Percentiles rank a stretch among this genome's conserved stretches.
phyloP scores from a whole-genome alignment of 805 yeast species.

The Yamadazyma ubonensis region DNA sequence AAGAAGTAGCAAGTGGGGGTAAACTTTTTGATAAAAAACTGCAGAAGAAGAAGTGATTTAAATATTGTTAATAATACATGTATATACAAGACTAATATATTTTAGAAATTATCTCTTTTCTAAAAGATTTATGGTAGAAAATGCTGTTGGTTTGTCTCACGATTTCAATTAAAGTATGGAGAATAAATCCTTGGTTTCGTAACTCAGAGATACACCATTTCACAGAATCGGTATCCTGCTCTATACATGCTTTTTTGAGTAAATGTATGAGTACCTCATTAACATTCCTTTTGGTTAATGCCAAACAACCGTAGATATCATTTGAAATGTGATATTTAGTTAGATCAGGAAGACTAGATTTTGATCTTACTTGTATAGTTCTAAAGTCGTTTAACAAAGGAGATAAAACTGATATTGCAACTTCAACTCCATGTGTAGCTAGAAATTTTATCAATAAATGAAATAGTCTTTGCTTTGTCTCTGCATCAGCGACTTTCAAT shows the following conservation, averaged over 20 bases:
- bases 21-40: slow-evolving; percentile 48
- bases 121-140: background rate
- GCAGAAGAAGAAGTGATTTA: slow-evolving; percentile 28
- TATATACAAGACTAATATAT: slow-evolving; percentile 7
- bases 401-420: background rate
- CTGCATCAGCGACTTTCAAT: slow-evolving; percentile 4
- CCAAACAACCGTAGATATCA: slow-evolving; percentile 3
- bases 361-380: too few relatives aligned
- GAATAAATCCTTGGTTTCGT: slow-evolving; percentile 25
- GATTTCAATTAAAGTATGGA: slow-evolving; percentile 16
- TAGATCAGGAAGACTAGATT: slow-evolving; percentile 4
- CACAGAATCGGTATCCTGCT: slow-evolving; percentile 22
- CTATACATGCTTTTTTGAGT: slow-evolving; percentile 22
- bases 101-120: background rate
- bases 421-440: background rate
- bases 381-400: background rate
- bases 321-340: slow-evolving; percentile 4
- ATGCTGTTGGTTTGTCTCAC: background rate
- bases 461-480: background rate
- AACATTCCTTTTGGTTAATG: slow-evolving; percentile 15
- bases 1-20: slow-evolving; percentile 58
- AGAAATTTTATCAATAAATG: slow-evolving; percentile 10
- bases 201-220: slow-evolving; percentile 34
- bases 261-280: slow-evolving; percentile 22
- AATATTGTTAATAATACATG: slow-evolving; percentile 2